Evolutionary conservation across 2,329 filamentous ascomycete genomes (phyloP), one percentile per base, ranked within the genome.

Genomic region (Fusarium piperis): DNA sequence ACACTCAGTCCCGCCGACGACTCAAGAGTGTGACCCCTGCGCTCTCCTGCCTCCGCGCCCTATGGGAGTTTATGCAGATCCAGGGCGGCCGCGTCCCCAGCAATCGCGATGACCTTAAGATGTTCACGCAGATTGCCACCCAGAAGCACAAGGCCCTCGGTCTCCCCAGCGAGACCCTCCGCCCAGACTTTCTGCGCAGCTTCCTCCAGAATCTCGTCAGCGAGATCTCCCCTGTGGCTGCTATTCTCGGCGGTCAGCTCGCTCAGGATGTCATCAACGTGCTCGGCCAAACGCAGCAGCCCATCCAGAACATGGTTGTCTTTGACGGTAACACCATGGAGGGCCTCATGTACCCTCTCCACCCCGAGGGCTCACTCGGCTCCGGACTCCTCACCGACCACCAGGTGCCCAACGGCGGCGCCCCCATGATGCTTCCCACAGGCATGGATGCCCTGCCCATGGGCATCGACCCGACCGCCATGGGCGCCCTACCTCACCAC

Each of bases 201-300:
- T 99, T 99, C 82, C 81, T 98, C 41, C 93, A 96, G 81, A 97
- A 97, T 74, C 85, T 98, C 7, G 92, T 91, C 62, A 90, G 90
- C 76, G 95, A 98, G 82, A 85, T 98, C 39, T 91, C 93, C 13
- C 94, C 96, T 9, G 94, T 97, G 10, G 92, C 93, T 0, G 95
- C 96, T 2, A 94, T 97, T 65, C 85, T 99, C 12, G 96, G 96
- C 55, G 96, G 95, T 11, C 91, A 95, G 80, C 87, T 99, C 16
- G 94, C 95, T 1, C 96, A 99, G 82, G 96, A 99, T 79, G 94
- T 97, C 58, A 98, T 99, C 83, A 98, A 98, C 77, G 95, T 98
- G 33, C 88, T 98, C 7, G 94, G 95, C 55, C 91, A 93, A 79
- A 91, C 93, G 41, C 94, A 98, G 83, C 96, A 98, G 81, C 96